Evolutionary conservation across 495 filamentous ascomycete genomes (phyloP).

Genomic region (Neurospora terricola): DNA sequence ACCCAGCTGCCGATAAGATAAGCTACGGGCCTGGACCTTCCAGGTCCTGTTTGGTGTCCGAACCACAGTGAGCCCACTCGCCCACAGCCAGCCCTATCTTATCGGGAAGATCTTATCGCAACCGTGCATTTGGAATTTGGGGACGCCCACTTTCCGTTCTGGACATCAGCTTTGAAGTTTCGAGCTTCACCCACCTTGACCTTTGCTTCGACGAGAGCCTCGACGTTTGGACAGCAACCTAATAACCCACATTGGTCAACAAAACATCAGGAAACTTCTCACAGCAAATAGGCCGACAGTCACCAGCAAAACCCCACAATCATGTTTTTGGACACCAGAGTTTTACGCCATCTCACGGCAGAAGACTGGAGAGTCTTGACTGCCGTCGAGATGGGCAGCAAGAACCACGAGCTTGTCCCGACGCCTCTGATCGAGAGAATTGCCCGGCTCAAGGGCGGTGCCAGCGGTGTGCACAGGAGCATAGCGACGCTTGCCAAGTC

Average conservation of each 20-base stretch:
- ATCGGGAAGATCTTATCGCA: conserved; percentile 5
- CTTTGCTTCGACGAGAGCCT: neutral
- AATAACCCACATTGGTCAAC: no score
- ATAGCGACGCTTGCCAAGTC: conserved; percentile 88
- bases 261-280: neutral
- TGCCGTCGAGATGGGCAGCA: conserved; percentile 85
- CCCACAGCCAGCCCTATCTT: neutral
- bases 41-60: neutral
- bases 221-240: neutral
- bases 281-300: neutral
- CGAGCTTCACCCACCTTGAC: neutral
- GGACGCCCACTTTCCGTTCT: conserved; percentile 1
- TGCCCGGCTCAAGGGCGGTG: conserved; percentile 69
- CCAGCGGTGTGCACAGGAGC: conserved; percentile 65
- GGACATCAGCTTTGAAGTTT: neutral
- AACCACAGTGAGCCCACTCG: neutral
- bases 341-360: conserved; percentile 77
- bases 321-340: conserved; percentile 68
- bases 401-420: conserved; percentile 94
- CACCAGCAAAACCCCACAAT: neutral
- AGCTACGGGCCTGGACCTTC: neutral
- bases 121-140: neutral
- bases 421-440: conserved; percentile 79
- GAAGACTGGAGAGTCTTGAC: conserved; percentile 96
- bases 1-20: neutral